These are phyloP conservation scores for Trichoderma sp. DNA, from an alignment of 2,329 filamentous ascomycete species.

Conservation along the genomic window DNA sequence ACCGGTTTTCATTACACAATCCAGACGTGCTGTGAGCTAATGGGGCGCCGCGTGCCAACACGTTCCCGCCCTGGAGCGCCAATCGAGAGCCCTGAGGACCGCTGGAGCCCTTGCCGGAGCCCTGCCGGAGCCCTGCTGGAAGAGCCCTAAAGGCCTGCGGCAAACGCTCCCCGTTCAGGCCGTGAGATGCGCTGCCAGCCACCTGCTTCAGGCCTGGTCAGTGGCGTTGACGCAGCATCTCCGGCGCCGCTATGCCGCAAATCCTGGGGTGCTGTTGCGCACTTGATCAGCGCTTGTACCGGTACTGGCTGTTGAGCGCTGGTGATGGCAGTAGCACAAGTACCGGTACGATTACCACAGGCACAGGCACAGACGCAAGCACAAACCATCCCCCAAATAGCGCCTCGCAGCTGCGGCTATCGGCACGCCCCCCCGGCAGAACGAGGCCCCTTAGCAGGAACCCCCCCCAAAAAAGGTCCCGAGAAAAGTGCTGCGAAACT, in stretches of 20 bases:
- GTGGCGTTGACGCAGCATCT: conserved; percentile 12
- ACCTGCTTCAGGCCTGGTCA: not conserved
- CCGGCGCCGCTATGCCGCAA: conserved; percentile 8
- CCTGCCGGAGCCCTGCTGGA: not conserved
- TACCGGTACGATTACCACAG: not conserved
- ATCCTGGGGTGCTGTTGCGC: conserved; percentile 1
- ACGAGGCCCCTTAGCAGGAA: not conserved
- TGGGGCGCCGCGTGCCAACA: conserved; percentile 21
- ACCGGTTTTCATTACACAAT: conserved; percentile 51
- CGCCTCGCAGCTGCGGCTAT: not conserved
- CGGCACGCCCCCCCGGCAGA: not conserved
- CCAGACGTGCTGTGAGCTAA: conserved; percentile 33
- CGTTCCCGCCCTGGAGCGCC: conserved; percentile 16
- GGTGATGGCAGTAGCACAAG: not conserved
- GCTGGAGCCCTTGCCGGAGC: not conserved
- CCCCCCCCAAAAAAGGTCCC: not conserved
- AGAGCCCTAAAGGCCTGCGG: not conserved
- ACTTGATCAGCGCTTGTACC: not conserved
- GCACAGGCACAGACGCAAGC: not conserved
- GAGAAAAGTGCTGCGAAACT: not conserved
- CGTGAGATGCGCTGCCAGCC: not conserved
- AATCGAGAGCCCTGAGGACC: conserved; percentile 4
- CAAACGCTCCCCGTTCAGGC: not conserved
- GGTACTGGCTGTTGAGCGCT: not conserved
- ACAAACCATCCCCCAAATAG: not conserved